Evolutionary conservation across 2,329 filamentous ascomycete genomes (phyloP).

Genomic region (Hortaea werneckii): DNA sequence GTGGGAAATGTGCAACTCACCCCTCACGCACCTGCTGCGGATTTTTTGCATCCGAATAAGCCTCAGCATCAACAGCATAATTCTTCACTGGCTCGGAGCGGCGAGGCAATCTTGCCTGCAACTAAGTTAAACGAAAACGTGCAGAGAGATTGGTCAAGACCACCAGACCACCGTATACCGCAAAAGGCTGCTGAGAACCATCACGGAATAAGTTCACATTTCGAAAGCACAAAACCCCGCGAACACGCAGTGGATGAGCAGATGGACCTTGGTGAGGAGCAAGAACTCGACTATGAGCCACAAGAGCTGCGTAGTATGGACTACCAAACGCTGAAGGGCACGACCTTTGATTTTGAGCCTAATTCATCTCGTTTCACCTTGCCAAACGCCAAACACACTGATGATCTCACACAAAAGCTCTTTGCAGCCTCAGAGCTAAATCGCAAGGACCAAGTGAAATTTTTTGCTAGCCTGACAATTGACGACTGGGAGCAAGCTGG

Average conservation of each 20-base stretch:
- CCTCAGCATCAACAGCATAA: too few relatives aligned
- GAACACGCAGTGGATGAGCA: background rate
- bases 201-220: too few relatives aligned
- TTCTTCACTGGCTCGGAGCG: too few relatives aligned
- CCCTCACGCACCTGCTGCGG: too few relatives aligned
- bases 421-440: constrained; percentile 3
- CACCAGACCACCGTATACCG: too few relatives aligned
- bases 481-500: constrained; percentile 53
- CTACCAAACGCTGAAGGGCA: constrained; percentile 17
- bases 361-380: background rate
- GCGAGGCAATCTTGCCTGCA: too few relatives aligned
- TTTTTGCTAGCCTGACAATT: constrained; percentile 44
- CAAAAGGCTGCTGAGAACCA: too few relatives aligned
- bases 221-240: background rate
- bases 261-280: too few relatives aligned
- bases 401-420: constrained; percentile 16
- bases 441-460: constrained; percentile 32
- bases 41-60: too few relatives aligned
- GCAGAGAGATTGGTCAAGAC: too few relatives aligned
- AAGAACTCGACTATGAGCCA: constrained; percentile 18
- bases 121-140: too few relatives aligned
- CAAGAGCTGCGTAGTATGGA: constrained; percentile 17
- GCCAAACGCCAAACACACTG: background rate
- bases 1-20: too few relatives aligned
- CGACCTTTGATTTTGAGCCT: constrained; percentile 20